A percentile compares a stretch with the other conserved stretches of the same genome.
phyloP scores from a whole-genome alignment of 2,329 filamentous ascomycete genomes.

The Beauveria rudraprayagi region DNA sequence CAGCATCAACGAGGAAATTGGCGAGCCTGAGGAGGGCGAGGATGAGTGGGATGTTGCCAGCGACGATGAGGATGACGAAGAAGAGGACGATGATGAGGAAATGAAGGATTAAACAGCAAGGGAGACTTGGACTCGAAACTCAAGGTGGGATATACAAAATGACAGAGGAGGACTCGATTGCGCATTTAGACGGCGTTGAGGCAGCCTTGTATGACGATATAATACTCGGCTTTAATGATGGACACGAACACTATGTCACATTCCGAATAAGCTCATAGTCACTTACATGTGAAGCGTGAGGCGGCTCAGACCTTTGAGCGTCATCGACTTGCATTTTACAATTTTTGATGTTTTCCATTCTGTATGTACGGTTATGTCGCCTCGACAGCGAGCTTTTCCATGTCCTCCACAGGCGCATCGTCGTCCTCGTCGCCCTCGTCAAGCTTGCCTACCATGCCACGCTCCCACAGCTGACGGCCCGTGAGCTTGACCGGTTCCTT shows the following conservation, averaged over 20 bases:
- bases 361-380: conserved; percentile 24
- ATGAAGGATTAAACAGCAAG: conserved; percentile 50
- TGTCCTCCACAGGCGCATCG: conserved; percentile 50
- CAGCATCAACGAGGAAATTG: conserved; percentile 56
- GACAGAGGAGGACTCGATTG: conserved; percentile 1
- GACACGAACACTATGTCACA: neutral
- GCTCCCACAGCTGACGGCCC: conserved; percentile 72
- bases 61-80: conserved; percentile 37
- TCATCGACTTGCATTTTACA: neutral
- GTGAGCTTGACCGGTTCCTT: conserved; percentile 69
- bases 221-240: conserved; percentile 9
- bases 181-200: conserved; percentile 19
- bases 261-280: neutral
- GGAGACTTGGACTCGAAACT: conserved; percentile 17
- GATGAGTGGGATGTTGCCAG: conserved; percentile 49
- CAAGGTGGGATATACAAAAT: conserved; percentile 18
- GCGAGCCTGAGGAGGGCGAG: conserved; percentile 47
- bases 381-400: conserved; percentile 67
- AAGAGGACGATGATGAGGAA: conserved; percentile 40
- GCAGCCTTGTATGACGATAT: neutral
- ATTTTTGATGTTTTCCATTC: neutral
- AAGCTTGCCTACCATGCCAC: conserved; percentile 58
- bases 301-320: neutral
- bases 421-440: conserved; percentile 60
- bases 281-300: neutral